A percentile compares a stretch with the other conserved stretches of the same genome.
These are phyloP conservation scores for Ogataea philodendri DNA, from an alignment of 805 yeast species.

Conservation along the genomic window DNA sequence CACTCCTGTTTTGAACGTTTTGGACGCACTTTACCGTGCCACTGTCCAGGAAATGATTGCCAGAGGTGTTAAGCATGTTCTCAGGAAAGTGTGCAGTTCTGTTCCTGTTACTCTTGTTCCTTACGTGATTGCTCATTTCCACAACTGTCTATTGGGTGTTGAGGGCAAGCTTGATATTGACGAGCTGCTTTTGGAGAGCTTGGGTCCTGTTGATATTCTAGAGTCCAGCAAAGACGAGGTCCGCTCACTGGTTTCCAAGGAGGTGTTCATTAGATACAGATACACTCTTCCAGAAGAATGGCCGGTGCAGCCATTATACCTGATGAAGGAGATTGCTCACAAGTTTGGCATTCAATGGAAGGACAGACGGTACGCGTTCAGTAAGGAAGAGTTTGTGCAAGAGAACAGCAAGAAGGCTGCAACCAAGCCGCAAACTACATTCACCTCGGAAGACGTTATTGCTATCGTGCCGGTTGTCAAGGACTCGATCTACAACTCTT, in stretches of 20 bases:
- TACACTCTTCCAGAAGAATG: slow-evolving; percentile 51
- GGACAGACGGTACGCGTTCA: slow-evolving; percentile 48
- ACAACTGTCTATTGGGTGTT: slow-evolving; percentile 65
- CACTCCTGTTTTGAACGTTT: slow-evolving; percentile 42
- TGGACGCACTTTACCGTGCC: slow-evolving; percentile 46
- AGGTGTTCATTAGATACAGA: slow-evolving; percentile 65
- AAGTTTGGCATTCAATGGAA: slow-evolving; percentile 89
- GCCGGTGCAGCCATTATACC: slow-evolving; percentile 41
- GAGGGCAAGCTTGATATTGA: slow-evolving; percentile 45
- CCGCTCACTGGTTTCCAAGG: slow-evolving; percentile 42
- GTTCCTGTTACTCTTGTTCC: slow-evolving; percentile 59
- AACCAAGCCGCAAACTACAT: slow-evolving; percentile 38
- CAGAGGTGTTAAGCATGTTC: slow-evolving; percentile 73
- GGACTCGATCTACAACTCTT: slow-evolving; percentile 63
- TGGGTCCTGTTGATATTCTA: slow-evolving; percentile 44
- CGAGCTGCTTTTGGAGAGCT: slow-evolving; percentile 41
- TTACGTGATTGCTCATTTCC: slow-evolving; percentile 62
- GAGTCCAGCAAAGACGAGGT: slow-evolving; percentile 43
- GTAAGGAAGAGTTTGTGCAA: slow-evolving; percentile 38
- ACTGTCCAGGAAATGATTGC: slow-evolving; percentile 70
- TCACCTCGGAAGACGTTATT: slow-evolving; percentile 59
- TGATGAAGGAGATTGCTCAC: slow-evolving; percentile 65
- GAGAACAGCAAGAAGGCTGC: slow-evolving; percentile 18
- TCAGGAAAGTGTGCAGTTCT: slow-evolving; percentile 46
- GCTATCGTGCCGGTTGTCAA: slow-evolving; percentile 75